Base-by-base conservation (phyloP, 2,329 filamentous ascomycete genomes). In the Pseudogymnoascus sp. region DNA sequence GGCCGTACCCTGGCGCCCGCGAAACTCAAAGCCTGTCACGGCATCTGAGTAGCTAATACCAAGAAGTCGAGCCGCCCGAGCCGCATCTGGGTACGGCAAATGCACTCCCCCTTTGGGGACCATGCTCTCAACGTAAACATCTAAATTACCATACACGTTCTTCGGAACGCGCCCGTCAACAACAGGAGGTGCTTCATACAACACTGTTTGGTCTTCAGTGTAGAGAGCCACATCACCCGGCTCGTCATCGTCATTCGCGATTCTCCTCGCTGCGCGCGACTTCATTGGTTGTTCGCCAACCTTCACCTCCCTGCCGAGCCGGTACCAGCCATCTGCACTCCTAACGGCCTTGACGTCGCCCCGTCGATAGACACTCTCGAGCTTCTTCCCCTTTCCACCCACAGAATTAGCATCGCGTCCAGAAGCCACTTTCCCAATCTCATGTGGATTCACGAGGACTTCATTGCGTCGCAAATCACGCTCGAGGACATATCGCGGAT, bases 121-220 rank as follows among this genome's bases (percentile, higher is more conserved):
- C 95, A 99, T 97, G 66, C 86, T 91, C 0, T 91, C 88, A 9
- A 96, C 92, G 73, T 93, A 97, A 40, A 96, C 84, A 71, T 97
- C 95, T 64, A 97, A 88, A 71, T 99, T 99, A 9, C 92, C 92
- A 74, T 91, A 99, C 16, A 88, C 87, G 72, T 99, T 99, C 76
- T 91, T 93, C 0, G 95, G 93, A 1, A 97, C 83, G 11, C 81
- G 79, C 0, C 92, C 93, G 61, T 86, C 77, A 3, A 89, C 79
- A 1, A 97, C 87, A 0, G 91, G 88, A 0, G 91, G 89, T 0
- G 93, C 84, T 11, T 84, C 76, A 74, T 96, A 97, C 0, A 87
- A 65, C 12, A 88, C 83, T 0, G 93, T 91, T 71, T 91, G 86
- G 7, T 85, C 81, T 16, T 80, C 72, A 0, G 79, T 85, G 70